Conservation (phyloP, 106 monocot species). For the Acorus calamus region DNA sequence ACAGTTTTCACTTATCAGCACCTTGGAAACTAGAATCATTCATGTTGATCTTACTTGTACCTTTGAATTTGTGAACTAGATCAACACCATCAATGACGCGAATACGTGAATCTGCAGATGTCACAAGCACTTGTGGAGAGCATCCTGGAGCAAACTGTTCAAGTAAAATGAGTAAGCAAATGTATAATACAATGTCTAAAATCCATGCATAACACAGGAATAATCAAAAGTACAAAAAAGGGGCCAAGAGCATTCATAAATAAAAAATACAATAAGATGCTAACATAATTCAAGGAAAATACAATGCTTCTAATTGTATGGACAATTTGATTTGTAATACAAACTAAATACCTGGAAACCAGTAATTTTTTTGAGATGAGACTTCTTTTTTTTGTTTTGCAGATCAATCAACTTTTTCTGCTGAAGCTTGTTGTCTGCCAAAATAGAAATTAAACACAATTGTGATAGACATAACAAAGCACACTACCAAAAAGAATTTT, state of each 20-base stretch:
- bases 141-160: conserved; percentile 85
- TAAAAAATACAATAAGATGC: neutral
- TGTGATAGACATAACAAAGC: too few relatives aligned
- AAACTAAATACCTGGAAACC: conserved; percentile 68
- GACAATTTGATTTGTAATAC: too few relatives aligned
- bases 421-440: conserved; percentile 74
- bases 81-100: conserved; percentile 70
- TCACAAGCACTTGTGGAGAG: conserved; percentile 69
- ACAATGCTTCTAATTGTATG: too few relatives aligned
- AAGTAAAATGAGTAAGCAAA: conserved; percentile 7
- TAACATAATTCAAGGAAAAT: neutral
- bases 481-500: too few relatives aligned
- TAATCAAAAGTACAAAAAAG: neutral
- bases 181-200: too few relatives aligned
- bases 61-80: conserved; percentile 85
- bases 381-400: conserved; percentile 74
- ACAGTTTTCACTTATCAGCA: too few relatives aligned
- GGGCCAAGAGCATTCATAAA: neutral
- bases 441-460: conserved; percentile 4
- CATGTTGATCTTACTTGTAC: conserved; percentile 12
- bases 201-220: too few relatives aligned
- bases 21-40: too few relatives aligned
- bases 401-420: conserved; percentile 56
- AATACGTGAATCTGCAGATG: conserved; percentile 94
- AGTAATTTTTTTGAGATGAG: conserved; percentile 73